Evolutionary conservation across 2,329 filamentous ascomycete genomes (phyloP).

Genomic region (Lachnellula suecica): DNA sequence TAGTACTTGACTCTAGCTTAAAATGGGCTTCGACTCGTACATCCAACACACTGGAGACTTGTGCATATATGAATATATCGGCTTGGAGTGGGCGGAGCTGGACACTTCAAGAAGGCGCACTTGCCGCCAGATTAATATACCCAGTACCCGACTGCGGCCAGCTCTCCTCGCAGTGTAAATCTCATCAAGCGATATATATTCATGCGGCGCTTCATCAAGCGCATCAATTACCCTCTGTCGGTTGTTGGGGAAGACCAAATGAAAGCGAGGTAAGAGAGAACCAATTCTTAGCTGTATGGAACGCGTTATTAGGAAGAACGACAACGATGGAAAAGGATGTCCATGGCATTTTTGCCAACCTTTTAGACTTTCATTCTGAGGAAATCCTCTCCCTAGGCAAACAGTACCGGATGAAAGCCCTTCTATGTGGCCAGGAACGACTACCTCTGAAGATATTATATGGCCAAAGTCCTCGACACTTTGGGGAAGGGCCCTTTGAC

Average conservation of each 20-base stretch:
- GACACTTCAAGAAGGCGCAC: conserved; percentile 39
- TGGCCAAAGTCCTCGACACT: not conserved
- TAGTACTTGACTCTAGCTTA: conserved; percentile 32
- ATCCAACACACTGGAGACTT: conserved; percentile 18
- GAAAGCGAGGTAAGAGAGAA: not conserved
- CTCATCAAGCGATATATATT: not conserved
- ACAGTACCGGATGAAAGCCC: not conserved
- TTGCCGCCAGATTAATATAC: conserved; percentile 11
- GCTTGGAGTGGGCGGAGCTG: conserved; percentile 38
- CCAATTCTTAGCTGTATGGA: conserved; percentile 1
- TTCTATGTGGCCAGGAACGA: not conserved
- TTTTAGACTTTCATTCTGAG: not conserved
- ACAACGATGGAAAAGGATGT: not conserved
- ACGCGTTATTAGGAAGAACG: not conserved
- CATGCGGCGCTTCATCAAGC: not conserved
- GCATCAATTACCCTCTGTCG: conserved; percentile 1
- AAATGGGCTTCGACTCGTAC: conserved; percentile 3
- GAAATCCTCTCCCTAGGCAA: not conserved
- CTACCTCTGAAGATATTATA: not conserved
- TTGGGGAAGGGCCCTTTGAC: not conserved
- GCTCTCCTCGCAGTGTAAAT: not conserved
- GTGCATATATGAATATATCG: conserved; percentile 31
- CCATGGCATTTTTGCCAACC: conserved; percentile 1
- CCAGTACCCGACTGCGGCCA: not conserved
- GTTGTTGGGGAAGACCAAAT: not conserved